phyloP scores from a whole-genome alignment of 2,329 filamentous ascomycete species.

The Incumbomyces delicatus region DNA sequence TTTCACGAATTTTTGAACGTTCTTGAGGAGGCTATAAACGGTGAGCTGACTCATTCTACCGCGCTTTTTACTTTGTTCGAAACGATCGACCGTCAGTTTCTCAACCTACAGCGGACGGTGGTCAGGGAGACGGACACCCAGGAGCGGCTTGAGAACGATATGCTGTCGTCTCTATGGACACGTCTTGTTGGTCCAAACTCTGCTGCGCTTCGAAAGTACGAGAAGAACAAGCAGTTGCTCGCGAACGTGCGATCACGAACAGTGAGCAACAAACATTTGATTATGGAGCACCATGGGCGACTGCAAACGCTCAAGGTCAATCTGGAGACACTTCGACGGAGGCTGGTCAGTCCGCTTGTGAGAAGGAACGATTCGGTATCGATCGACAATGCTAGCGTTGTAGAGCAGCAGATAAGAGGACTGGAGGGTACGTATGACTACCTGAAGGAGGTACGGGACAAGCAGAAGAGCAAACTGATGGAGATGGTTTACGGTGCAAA shows the following conservation, averaged over 20 bases:
- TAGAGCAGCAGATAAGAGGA: slow-evolving; percentile 74
- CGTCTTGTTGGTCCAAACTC: slow-evolving; percentile 70
- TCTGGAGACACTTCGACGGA: slow-evolving; percentile 72
- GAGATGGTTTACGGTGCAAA: slow-evolving; percentile 60
- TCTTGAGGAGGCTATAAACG: slow-evolving; percentile 79
- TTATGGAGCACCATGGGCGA: slow-evolving; percentile 78
- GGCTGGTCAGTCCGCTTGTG: slow-evolving; percentile 76
- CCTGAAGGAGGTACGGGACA: slow-evolving; percentile 62
- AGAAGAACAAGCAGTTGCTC: slow-evolving; percentile 76
- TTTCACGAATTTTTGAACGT: slow-evolving; percentile 81
- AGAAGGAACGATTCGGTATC: slow-evolving; percentile 49
- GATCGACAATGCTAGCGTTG: slow-evolving; percentile 43
- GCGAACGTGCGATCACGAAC: slow-evolving; percentile 71
- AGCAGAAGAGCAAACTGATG: slow-evolving; percentile 75
- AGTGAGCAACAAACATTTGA: slow-evolving; percentile 73
- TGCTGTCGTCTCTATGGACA: slow-evolving; percentile 77
- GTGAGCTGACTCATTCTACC: slow-evolving; percentile 70
- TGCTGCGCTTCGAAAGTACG: slow-evolving; percentile 72
- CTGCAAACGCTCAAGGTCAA: slow-evolving; percentile 76
- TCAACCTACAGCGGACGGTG: slow-evolving; percentile 76
- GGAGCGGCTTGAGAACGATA: slow-evolving; percentile 68
- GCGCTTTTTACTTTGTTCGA: slow-evolving; percentile 84
- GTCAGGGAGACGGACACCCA: slow-evolving; percentile 74
- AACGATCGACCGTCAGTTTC: slow-evolving; percentile 78
- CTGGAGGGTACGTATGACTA: slow-evolving; percentile 71